phyloP scores from a whole-genome alignment of 371 early-diverging fungal species.

The Haplosporangium sp. region DNA sequence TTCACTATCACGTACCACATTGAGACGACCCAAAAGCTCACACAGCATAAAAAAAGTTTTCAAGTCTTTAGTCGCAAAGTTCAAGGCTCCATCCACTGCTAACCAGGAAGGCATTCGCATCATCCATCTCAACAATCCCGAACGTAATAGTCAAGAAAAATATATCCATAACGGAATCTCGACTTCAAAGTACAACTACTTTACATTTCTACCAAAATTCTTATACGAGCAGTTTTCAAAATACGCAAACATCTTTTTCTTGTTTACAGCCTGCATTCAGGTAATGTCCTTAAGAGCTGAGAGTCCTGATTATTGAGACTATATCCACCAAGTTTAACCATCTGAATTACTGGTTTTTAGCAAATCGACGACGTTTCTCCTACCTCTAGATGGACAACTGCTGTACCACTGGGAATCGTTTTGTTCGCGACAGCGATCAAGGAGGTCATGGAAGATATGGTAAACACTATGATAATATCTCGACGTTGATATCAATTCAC shows the following conservation, averaged over 20 bases:
- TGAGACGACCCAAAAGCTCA: constrained; percentile 27
- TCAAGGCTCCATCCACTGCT: constrained; percentile 31
- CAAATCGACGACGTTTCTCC: constrained; percentile 90
- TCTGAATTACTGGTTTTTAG: constrained; percentile 52
- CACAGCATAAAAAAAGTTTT: constrained; percentile 3
- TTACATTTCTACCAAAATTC: constrained; percentile 93
- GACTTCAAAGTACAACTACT: constrained; percentile 90
- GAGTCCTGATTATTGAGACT: too few relatives aligned
- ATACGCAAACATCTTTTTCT: constrained; percentile 95
- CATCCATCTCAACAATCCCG: constrained; percentile 87
- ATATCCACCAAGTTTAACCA: too few relatives aligned
- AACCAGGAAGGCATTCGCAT: constrained; percentile 64
- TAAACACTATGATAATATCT: constrained; percentile 26
- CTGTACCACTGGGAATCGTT: constrained; percentile 93
- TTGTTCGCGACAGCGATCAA: constrained; percentile 95
- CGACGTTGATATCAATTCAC: not conserved
- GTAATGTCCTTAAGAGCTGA: constrained; percentile 37
- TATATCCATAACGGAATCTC: constrained; percentile 88
- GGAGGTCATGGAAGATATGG: constrained; percentile 95
- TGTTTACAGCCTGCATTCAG: constrained; percentile 92
- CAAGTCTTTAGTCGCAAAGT: constrained; percentile 24
- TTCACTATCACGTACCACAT: constrained; percentile 6
- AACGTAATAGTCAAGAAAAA: constrained; percentile 76
- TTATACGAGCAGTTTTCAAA: constrained; percentile 95
- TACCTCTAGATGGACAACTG: constrained; percentile 88